A percentile compares a stretch with the other conserved stretches of the same genome.
Evolutionary conservation across 805 yeast species (phyloP).

Genomic region (Barnettozyma pratensis): DNA sequence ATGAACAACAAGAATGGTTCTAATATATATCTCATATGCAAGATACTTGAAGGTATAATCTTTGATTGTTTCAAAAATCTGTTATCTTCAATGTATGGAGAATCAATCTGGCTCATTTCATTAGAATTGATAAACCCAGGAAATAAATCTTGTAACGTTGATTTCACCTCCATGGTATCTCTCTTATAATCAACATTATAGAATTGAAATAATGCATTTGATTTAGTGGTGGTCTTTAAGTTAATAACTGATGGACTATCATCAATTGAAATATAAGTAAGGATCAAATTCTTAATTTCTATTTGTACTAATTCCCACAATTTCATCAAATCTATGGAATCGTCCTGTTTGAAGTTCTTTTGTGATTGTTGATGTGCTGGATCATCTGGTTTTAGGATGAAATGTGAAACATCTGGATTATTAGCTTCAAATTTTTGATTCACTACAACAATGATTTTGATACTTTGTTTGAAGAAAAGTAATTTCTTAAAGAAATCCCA

Average conservation of each 20-base stretch:
- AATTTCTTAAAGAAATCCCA: constrained; percentile 63
- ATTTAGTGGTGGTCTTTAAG: constrained; percentile 2
- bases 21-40: constrained; percentile 73
- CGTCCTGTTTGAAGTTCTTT: neutral
- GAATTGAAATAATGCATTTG: constrained; percentile 31
- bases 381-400: constrained; percentile 2
- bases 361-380: neutral
- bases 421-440: constrained; percentile 29
- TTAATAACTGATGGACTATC: constrained; percentile 2
- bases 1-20: constrained; percentile 69
- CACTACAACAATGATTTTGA: constrained; percentile 60
- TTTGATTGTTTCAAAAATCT: constrained; percentile 54
- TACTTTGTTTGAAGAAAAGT: constrained; percentile 61
- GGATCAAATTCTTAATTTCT: constrained; percentile 17
- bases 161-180: constrained; percentile 35
- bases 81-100: constrained; percentile 57
- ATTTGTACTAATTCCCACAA: constrained; percentile 15
- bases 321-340: constrained; percentile 7
- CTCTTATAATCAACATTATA: constrained; percentile 29
- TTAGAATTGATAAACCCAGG: constrained; percentile 54
- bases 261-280: constrained; percentile 19
- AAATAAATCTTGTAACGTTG: constrained; percentile 54
- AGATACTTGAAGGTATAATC: constrained; percentile 63
- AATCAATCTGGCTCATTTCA: constrained; percentile 30
- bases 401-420: constrained; percentile 10